phyloP scores from a whole-genome alignment of 2,329 filamentous ascomycete genomes.

The Aspergillus udagawae region DNA sequence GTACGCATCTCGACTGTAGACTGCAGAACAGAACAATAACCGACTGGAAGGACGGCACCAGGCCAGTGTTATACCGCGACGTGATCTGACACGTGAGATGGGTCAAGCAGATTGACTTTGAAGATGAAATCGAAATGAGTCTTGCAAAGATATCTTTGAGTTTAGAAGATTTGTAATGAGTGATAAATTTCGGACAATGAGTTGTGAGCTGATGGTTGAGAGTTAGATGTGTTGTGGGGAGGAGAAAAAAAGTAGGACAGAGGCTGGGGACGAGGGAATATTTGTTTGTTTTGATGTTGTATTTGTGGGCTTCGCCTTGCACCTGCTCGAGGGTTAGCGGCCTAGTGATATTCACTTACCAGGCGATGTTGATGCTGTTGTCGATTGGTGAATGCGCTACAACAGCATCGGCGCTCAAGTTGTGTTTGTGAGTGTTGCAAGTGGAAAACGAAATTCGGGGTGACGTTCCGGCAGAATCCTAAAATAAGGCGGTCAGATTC shows the following conservation, averaged over 20 bases:
- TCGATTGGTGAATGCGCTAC: slow-evolving; percentile 4
- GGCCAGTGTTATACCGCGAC: neutral
- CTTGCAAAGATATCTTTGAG: neutral
- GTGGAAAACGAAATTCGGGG: slow-evolving; percentile 13
- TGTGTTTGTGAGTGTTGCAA: neutral
- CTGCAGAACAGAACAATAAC: neutral
- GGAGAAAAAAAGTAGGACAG: slow-evolving; percentile 4
- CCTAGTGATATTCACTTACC: slow-evolving; percentile 11
- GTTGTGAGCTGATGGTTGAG: slow-evolving; percentile 1
- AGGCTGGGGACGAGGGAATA: slow-evolving; percentile 2
- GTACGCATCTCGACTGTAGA: slow-evolving; percentile 31
- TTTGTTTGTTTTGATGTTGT: slow-evolving; percentile 2
- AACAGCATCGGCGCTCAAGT: neutral
- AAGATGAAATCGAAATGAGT: neutral
- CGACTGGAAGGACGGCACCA: neutral
- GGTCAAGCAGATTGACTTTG: neutral
- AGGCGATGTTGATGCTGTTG: neutral
- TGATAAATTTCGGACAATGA: neutral
- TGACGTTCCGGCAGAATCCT: slow-evolving; percentile 14
- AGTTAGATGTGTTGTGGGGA: slow-evolving; percentile 1
- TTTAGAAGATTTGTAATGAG: neutral
- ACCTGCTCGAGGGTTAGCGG: neutral
- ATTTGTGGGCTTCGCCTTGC: slow-evolving; percentile 3
- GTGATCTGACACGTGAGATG: neutral
- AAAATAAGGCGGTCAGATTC: neutral